Base-by-base conservation (phyloP, 169 alveolate genomes). In the Amoebophrya sp. region DNA sequence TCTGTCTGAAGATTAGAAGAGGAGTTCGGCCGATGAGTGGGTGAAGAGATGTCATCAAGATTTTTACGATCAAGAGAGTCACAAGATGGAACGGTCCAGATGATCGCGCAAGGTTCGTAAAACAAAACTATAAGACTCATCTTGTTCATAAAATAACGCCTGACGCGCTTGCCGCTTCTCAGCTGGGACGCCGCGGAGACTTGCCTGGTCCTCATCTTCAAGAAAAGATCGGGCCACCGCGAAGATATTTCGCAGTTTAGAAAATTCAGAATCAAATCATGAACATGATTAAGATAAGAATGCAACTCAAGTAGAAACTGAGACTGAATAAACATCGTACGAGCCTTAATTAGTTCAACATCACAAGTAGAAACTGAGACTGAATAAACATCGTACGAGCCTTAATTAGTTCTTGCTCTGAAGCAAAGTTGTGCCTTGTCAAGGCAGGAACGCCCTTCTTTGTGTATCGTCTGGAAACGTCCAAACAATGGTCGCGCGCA, bases 401-500 rank as follows among this genome's bases (percentile, higher is more conserved):
- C n/a, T 53, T 53, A 10, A 14, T 65, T 36, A 65, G 38, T 36
- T 65, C 83, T 6, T 65, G 2, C 83, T 65, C 83, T 26, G 3
- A 1, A 36, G 83, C 36, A 26, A 12, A 65, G 26, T 26, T 6
- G 83, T 65, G 18, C 26, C 83, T 29, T 36, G 12, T 6, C 33
- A 65, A 36, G 10, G 33, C 36, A 36, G 36, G 12, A 29, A 65
- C 10, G n/a, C 36, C 36, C 83, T 65, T 65, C 83, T 65, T 65
- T 6, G 83, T 65, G 83, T 65, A 65, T 6, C 83, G 83, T 36
- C 33, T 65, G 83, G 83, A 12, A 10, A 65, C 83, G 83, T 65
- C 83, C 2, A 6, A 6, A 36, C 83, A 65, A 36, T 65, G 83
- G 83, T 65, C 83, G 83, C 83, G 83, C 83, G 83, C 83, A 36